A percentile compares a stretch with the other conserved stretches of the same genome.
Evolutionary conservation across 495 filamentous ascomycete genomes (phyloP).

Genomic region (Aspergillus ostianus): DNA sequence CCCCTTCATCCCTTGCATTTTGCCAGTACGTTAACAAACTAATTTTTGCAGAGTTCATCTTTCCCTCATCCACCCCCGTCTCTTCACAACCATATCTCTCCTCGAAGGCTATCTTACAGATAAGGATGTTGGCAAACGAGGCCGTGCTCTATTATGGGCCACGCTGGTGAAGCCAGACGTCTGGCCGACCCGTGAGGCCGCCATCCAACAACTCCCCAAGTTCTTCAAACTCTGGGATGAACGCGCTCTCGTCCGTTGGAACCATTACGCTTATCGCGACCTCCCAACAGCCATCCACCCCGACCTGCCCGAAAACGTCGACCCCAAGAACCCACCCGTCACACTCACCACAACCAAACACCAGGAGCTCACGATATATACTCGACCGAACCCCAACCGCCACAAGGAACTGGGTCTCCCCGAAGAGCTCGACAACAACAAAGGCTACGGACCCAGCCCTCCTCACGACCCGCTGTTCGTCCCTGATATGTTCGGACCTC

Average conservation of each 20-base stretch:
- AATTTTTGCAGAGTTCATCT: constrained; percentile 25
- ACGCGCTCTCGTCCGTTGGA: constrained; percentile 56
- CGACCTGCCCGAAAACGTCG: constrained; percentile 1
- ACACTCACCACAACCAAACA: constrained; percentile 49
- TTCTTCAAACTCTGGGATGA: constrained; percentile 65
- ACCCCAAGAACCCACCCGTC: constrained; percentile 30
- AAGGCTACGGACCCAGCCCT: constrained; percentile 12
- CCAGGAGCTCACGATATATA: constrained; percentile 46
- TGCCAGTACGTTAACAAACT: too few species aligned
- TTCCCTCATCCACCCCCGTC: constrained; percentile 68
- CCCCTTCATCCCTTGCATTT: background rate
- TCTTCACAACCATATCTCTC: constrained; percentile 64
- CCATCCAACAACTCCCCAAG: constrained; percentile 38
- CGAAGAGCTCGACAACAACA: constrained; percentile 10
- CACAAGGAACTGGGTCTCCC: constrained; percentile 11
- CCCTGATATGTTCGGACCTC: constrained; percentile 19
- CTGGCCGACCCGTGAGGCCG: constrained; percentile 56
- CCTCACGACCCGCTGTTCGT: constrained; percentile 24
- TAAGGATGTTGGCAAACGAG: background rate
- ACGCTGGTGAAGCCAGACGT: constrained; percentile 54
- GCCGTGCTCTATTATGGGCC: constrained; percentile 19
- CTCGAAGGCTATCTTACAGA: constrained; percentile 63
- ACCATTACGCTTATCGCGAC: constrained; percentile 53
- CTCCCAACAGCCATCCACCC: constrained; percentile 50
- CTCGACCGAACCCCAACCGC: constrained; percentile 28